Evolutionary conservation across 176 grass and related monocot genomes (phyloP), one percentile per base, ranked within the genome.

Genomic region (Bromus sterilis): DNA sequence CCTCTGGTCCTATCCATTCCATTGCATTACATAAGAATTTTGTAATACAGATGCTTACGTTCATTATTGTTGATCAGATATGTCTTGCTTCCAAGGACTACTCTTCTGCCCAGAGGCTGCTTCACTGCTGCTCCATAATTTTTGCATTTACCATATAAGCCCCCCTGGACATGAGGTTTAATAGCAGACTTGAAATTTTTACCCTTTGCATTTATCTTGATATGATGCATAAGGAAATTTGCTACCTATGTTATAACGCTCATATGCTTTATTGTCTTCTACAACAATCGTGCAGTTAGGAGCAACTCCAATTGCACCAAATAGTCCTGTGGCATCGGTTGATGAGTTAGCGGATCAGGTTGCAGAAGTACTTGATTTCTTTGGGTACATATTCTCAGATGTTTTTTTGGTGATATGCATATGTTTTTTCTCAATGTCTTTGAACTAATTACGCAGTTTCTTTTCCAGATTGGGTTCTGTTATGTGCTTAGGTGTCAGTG

Each of bases 401-500:
- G 7, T 30, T 42, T 70, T 20, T 75, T 21, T 13, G 6, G 43
- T 67, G 66, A 56, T 76, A 6, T 32, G 85, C 8, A 30, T 18
- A 70, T 65, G 31, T n/a, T 32, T 37, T 70, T 29, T 56, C 2
- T 63, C 6, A 25, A 15, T 12, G 56, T 74, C 5, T 51, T 23
- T 89, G 8, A 82, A 82, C 64, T 66, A 74, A 74, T 51, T 31
- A 42, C 29, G n/a, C n/a, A n/a, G n/a, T 60, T 24, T 28, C 1
- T 86, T 82, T 63, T 40, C 6, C 89, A 98, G 95, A 78, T 85
- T 98, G 86, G 86, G 83, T 82, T 91, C 89, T 29, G 92, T 98
- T 78, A 98, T 98, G 95, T 98, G 95, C 84, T 93, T 98, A 89
- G 95, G 95, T 60, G 95, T 98, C 63, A 93, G 90, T 60, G 95